Base-by-base conservation (phyloP, 1,284 basidiomycete genomes). In the Porogramme epimiltina region DNA sequence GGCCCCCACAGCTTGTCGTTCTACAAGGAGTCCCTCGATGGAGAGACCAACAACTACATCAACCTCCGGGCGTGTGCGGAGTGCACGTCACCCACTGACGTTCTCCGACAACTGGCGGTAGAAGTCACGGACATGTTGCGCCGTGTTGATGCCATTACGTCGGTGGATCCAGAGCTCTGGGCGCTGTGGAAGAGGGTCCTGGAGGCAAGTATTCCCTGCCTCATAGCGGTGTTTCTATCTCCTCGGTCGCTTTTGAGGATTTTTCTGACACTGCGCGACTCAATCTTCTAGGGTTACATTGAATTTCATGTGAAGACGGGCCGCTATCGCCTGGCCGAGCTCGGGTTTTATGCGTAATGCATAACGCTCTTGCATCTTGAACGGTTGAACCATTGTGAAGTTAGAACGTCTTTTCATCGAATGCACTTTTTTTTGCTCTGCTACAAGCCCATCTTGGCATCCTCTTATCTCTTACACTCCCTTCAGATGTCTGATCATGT, bases 11-110 rank as follows among this genome's bases (percentile, higher is more conserved):
- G 55, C 28, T 18, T 57, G 16, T 57, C 55, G 6, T 57, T 57
- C 41, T 57, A 57, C 47, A 53, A 53, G 33, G 51, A 53, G 42
- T 38, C 42, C 10, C 28, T 53, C 3, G 41, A 42, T 2, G 51
- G 51, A 2, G 51, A 53, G 26, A 48, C 31, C 3, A 37, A 48
- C 39, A 53, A 53, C 33, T 53, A 53, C 37, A 31, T 53, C 10
- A 36, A 54, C 36, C 36, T 57, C 10, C 55, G 52, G 9, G 49
- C 52, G 8, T 26, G 39, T 1, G 55, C 52, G 4, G 55, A 57
- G 37, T 46, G 47, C 26, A 54, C 26, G 42, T 40, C 52, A 13
- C 26, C 31, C n/a, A 44, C 45, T 10, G 31, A 28, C 4, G 37
- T 54, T 16, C 49, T 57, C 2, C 46, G 42, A 5, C 5, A 23